Conservation (phyloP, 2,329 filamentous ascomycete species). For the Colletotrichum cuscutae region DNA sequence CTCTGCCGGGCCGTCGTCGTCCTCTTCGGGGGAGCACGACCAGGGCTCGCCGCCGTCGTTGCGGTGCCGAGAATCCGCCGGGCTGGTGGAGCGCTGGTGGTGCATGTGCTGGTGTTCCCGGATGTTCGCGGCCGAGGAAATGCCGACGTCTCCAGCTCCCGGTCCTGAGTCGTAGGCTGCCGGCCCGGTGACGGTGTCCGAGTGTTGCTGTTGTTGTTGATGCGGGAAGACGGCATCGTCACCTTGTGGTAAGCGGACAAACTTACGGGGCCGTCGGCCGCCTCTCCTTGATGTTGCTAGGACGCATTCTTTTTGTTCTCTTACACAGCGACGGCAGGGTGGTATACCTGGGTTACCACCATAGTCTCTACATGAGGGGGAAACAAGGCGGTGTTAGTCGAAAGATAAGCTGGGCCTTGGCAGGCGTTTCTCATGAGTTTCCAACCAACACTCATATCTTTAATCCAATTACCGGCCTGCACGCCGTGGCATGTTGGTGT, state of each 20-base stretch:
- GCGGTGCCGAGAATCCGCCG: not conserved
- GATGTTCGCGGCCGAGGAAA: not conserved
- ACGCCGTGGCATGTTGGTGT: no score
- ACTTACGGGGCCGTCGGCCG: slow-evolving; percentile 44
- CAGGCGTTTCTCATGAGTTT: no score
- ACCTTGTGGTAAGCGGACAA: slow-evolving; percentile 4
- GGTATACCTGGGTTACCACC: slow-evolving; percentile 47
- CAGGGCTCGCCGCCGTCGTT: slow-evolving; percentile 32
- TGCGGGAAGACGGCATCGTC: slow-evolving; percentile 8
- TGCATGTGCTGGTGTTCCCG: not conserved
- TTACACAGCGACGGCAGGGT: slow-evolving; percentile 51
- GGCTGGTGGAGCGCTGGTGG: not conserved
- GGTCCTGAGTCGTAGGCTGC: not conserved
- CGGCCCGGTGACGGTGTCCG: not conserved
- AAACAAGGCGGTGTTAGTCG: not conserved
- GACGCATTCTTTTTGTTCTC: slow-evolving; percentile 50
- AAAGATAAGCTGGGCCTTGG: not conserved
- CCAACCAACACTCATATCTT: not conserved
- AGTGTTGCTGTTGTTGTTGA: not conserved
- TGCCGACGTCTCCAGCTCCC: not conserved
- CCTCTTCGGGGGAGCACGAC: slow-evolving; percentile 35
- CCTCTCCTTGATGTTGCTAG: slow-evolving; percentile 52
- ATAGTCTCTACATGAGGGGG: slow-evolving; percentile 40
- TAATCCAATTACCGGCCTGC: not conserved
- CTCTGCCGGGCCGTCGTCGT: slow-evolving; percentile 1